Base-by-base conservation (phyloP, 2,329 filamentous ascomycete species). In the Teratosphaeria pseudoeucalypti region DNA sequence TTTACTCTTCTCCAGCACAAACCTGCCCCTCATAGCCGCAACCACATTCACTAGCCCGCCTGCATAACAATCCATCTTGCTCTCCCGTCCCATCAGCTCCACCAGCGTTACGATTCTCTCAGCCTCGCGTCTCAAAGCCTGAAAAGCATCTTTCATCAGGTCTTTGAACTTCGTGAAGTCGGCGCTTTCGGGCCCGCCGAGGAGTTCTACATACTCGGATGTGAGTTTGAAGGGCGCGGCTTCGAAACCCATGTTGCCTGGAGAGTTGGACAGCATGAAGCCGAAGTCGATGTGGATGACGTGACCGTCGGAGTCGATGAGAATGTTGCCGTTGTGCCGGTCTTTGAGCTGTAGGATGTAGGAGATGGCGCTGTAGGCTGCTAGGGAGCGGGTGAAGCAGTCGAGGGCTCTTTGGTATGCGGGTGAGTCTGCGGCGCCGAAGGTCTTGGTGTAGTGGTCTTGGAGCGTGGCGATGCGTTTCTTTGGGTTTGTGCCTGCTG, bases 221-320 rank as follows among this genome's bases (percentile, higher is more conserved):
- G 89, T 92, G 29, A 94, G 78, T 76, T 94, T 94, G 75, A 94
- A 94, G 0, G 89, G 89, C 4, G 89, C 89, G 14, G 89, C 89
- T 75, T 94, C 89, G 67, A 94, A 94, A 2, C 88, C 89, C 70
- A 94, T 89, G 9, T 85, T 88, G 0, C 89, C 89, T 0, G 89
- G 89, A 1, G 88, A 91, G 73, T 94, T 94, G 54, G 88, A 92
- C 37, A 94, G 79, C 88, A 94, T 92, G 72, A 94, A 94, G 58
- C 89, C 89, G 73, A 94, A 94, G 73, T 94, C 89, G 62, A 94
- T 94, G 71, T 94, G 89, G 62, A 94, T 85, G 59, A 92, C 91
- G 70, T 94, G 89, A 10, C 89, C 89, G 72, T 90, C 86, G 68
- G 88, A 90, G 73, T 92, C 89, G 67, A 94, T 88, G 61, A 94